Conservation (phyloP, 768 basidiomycete species). For the Cubamyces sp. region DNA sequence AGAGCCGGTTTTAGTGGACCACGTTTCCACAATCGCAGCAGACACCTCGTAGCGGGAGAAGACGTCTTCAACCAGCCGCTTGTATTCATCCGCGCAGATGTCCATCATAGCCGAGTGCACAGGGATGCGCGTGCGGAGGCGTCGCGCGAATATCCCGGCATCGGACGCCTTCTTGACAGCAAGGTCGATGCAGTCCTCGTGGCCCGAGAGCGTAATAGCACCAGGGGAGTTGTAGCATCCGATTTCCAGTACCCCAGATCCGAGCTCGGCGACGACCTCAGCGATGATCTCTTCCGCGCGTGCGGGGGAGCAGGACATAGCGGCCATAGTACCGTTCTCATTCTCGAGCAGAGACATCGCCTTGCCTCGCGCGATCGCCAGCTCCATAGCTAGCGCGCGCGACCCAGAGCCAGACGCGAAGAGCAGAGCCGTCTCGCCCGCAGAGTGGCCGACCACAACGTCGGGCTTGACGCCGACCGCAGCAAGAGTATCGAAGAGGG, state of each 20-base stretch:
- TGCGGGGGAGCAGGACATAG: slow-evolving; percentile 39
- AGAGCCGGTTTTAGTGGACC: slow-evolving; percentile 43
- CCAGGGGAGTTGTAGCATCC: slow-evolving; percentile 46
- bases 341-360: slow-evolving; percentile 41
- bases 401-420: slow-evolving; percentile 48
- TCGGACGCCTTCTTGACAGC: slow-evolving; percentile 36
- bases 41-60: slow-evolving; percentile 40
- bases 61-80: slow-evolving; percentile 33
- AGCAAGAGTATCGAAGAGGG: slow-evolving; percentile 44
- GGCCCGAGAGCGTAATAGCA: slow-evolving; percentile 45
- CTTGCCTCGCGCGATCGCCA: slow-evolving; percentile 47
- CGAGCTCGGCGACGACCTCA: slow-evolving; percentile 18
- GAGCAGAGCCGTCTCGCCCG: slow-evolving; percentile 49
- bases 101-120: slow-evolving; percentile 47
- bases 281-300: slow-evolving; percentile 36
- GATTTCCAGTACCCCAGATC: slow-evolving; percentile 38
- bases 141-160: slow-evolving; percentile 40
- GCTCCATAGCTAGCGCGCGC: slow-evolving; percentile 45
- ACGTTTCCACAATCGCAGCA: slow-evolving; percentile 37
- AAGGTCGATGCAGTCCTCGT: slow-evolving; percentile 27
- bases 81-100: slow-evolving; percentile 37
- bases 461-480: slow-evolving; percentile 44
- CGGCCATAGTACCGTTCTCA: slow-evolving; percentile 48
- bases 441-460: slow-evolving; percentile 50
- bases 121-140: slow-evolving; percentile 42